Evolutionary conservation across 139 green algal species (phyloP), one percentile per base, ranked within the genome.

Genomic region (Ettlia oleoabundans): DNA sequence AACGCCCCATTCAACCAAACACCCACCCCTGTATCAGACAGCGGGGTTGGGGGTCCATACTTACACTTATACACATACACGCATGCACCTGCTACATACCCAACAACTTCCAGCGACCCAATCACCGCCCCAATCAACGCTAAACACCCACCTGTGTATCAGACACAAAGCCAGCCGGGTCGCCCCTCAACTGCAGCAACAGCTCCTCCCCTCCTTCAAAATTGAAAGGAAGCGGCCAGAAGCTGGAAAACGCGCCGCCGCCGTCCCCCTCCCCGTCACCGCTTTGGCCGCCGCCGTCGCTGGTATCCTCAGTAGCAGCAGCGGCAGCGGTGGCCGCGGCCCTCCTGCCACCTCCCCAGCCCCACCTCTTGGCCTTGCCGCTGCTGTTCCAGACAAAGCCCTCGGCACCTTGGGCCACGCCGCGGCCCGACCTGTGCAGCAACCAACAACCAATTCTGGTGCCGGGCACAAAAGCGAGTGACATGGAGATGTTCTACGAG

Each of bases 211-310:
- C 66, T 24, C 53, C 8, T 4, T 37, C 76, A 1, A 86, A 47
- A 4, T 73, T 58, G n/a, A 53, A 9, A 0, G 76, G 58, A 43
- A 88, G 78, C 30, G 76, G 80, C 78, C 73, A n/a, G n/a, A 80
- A 82, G 30, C 26, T 24, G 24, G 70, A 35, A 10, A 30, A 28
- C 38, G 37, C 38, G 38, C 66, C 66, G 2, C 7, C 7, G 6
- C 22, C 18, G 18, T 21, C 70, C 70, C 2, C 70, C 13, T 58
- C 47, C 47, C 47, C 47, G 15, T 58, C 70, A 42, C 10, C 62
- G 30, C 30, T 15, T 32, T 68, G 62, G 43, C 43, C 21, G 68
- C 41, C 43, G 70, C 32, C 32, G 13, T 8, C 22, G 62, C 30
- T 30, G 10, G 5, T 30, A 2, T n/a, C n/a, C n/a, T n/a, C n/a